Percentiles rank a stretch among this genome's conserved stretches.
Conservation (phyloP, 441 rosid genomes). For the Pelargonium cotyledonis region DNA sequence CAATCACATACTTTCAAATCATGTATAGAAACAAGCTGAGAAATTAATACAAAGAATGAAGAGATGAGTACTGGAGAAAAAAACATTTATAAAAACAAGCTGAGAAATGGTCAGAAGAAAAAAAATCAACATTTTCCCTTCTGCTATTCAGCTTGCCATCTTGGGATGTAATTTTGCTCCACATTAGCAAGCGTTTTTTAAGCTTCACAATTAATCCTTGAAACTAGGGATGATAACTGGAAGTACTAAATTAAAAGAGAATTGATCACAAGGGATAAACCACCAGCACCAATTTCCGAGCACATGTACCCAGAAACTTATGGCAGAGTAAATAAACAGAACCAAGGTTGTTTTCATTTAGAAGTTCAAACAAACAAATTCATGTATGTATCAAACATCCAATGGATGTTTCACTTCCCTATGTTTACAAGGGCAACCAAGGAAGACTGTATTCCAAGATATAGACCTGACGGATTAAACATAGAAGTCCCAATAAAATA, state of each 20-base stretch:
- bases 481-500: not conserved
- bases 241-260: not conserved
- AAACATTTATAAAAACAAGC: not conserved
- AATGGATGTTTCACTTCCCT: not conserved
- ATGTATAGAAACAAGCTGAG: no score
- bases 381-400: not conserved
- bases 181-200: not conserved
- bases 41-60: no score
- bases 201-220: not conserved
- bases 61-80: not conserved
- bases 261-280: not conserved
- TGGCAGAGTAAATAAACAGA: constrained; percentile 1
- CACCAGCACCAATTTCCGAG: not conserved
- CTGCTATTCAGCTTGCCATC: not conserved
- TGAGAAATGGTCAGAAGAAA: not conserved
- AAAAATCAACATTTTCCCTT: not conserved
- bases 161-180: not conserved
- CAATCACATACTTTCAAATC: not conserved
- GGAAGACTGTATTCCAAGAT: not conserved
- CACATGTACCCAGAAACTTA: not conserved
- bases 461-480: not conserved
- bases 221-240: not conserved
- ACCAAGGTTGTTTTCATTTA: not conserved
- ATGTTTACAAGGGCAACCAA: not conserved
- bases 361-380: not conserved